These are phyloP conservation scores for Pestalotiopsis sp. DNA, from an alignment of 2,329 filamentous ascomycete species.

Conservation along the genomic window DNA sequence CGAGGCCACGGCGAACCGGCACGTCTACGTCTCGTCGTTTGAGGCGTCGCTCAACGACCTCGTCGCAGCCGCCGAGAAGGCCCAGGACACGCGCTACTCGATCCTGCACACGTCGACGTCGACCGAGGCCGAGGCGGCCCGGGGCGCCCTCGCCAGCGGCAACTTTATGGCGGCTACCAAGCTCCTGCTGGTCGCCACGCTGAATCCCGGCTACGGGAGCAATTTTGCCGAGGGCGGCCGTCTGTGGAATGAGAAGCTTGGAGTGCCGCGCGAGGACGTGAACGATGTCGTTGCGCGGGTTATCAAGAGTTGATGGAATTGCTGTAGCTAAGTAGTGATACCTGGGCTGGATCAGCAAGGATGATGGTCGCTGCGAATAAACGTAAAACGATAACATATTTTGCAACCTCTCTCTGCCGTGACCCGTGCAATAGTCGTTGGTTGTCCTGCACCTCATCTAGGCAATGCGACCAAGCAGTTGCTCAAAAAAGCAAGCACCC, in stretches of 20 bases:
- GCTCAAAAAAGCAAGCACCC: no score
- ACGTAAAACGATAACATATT: no score
- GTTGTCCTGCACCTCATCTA: no score
- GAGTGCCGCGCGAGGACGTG: background rate
- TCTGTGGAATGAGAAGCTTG: background rate
- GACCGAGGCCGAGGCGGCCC: background rate
- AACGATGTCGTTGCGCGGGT: background rate
- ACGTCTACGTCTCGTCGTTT: background rate
- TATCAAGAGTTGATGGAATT: background rate
- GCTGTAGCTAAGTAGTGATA: no score
- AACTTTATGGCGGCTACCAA: background rate
- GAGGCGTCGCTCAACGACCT: background rate
- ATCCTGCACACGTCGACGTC: background rate
- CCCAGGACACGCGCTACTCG: background rate
- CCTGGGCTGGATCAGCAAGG: no score
- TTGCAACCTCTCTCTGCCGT: no score
- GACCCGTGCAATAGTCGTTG: no score
- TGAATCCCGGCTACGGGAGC: background rate
- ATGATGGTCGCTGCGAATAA: no score
- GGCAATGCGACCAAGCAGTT: no score
- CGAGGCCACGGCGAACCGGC: background rate
- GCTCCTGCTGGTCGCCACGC: background rate
- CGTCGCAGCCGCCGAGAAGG: background rate
- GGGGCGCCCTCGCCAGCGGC: background rate
- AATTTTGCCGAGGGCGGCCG: background rate